Conservation (phyloP, 371 early-diverging fungal genomes). For the Coemansia sp. region DNA sequence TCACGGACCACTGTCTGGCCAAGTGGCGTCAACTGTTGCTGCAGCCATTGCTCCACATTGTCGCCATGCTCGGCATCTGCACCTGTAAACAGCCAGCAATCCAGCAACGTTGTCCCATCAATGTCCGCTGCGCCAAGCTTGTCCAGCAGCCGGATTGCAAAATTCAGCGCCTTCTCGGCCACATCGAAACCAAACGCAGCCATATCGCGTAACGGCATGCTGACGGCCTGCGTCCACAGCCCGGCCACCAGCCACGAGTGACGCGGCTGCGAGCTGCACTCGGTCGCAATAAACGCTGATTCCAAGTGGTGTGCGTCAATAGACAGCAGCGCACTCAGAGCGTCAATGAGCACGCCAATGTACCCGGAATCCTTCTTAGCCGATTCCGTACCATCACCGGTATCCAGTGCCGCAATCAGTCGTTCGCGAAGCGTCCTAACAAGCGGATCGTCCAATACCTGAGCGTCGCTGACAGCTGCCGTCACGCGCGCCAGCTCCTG, state of each 20-base stretch:
- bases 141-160: neutral
- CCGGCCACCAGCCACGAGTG: conserved; percentile 14
- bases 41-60: neutral
- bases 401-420: neutral
- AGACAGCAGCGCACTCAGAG: neutral
- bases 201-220: conserved; percentile 2
- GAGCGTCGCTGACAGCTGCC: neutral
- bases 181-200: neutral
- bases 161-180: neutral
- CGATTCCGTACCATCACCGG: neutral
- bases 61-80: neutral
- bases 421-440: neutral
- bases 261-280: neutral
- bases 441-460: neutral
- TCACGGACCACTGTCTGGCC: conserved; percentile 28
- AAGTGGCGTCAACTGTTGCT: conserved; percentile 1
- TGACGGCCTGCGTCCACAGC: conserved; percentile 21
- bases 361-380: neutral
- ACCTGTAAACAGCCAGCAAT: neutral
- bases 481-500: neutral
- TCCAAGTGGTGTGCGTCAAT: neutral
- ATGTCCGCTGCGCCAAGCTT: neutral
- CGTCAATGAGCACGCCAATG: neutral
- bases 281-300: neutral
- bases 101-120: neutral